Evolutionary conservation across 108 stramenopile species (phyloP).

Genomic region (Nitzschia sp.): DNA sequence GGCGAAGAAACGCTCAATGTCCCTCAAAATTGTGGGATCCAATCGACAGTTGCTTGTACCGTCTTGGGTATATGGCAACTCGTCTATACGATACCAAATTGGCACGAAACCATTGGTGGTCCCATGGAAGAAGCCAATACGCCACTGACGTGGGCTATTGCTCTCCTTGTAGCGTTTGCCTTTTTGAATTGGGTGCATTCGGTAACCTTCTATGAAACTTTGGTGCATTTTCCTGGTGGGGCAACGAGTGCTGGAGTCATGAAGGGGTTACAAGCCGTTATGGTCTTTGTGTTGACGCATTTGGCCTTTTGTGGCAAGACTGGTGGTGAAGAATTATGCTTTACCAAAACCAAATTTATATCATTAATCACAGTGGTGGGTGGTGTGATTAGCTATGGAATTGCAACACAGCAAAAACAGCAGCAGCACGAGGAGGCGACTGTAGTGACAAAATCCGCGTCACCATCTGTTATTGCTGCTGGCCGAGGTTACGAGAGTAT

Average conservation of each 20-base stretch:
- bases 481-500: slow-evolving; percentile 8
- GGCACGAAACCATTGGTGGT: slow-evolving; percentile 37
- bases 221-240: slow-evolving; percentile 73
- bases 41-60: slow-evolving; percentile 49
- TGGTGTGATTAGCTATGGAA: slow-evolving; percentile 44
- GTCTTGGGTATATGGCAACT: slow-evolving; percentile 67
- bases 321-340: slow-evolving; percentile 78
- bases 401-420: slow-evolving; percentile 18
- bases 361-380: slow-evolving; percentile 60
- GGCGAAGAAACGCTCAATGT: slow-evolving; percentile 42
- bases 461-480: background rate
- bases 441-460: background rate
- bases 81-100: slow-evolving; percentile 62
- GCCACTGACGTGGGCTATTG: slow-evolving; percentile 26
- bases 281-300: slow-evolving; percentile 66
- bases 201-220: slow-evolving; percentile 60
- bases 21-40: slow-evolving; percentile 70
- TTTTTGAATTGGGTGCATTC: slow-evolving; percentile 67
- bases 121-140: slow-evolving; percentile 64
- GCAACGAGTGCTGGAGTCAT: slow-evolving; percentile 78
- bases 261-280: slow-evolving; percentile 83
- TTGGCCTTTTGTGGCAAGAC: slow-evolving; percentile 64
- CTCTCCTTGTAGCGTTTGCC: slow-evolving; percentile 35
- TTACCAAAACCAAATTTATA: slow-evolving; percentile 49
- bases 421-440: background rate